Evolutionary conservation across 1,284 basidiomycete species (phyloP).

Genomic region (Moesziomyces globuligerus): DNA sequence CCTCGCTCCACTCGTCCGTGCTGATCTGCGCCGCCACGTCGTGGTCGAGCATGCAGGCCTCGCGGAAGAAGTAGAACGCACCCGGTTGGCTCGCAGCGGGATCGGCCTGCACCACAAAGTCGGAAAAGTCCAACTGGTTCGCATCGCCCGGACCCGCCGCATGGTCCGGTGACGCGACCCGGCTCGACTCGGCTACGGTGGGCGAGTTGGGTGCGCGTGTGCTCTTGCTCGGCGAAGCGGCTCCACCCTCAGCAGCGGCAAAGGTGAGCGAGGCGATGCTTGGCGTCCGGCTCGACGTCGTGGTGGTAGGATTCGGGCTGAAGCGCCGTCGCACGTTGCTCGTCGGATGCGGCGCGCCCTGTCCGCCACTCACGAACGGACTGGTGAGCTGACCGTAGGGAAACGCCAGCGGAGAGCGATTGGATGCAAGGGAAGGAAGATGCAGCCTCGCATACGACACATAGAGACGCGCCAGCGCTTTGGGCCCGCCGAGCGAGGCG

Average conservation of each 20-base stretch:
- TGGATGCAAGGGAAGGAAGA: slow-evolving; percentile 32
- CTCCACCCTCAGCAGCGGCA: slow-evolving; percentile 16
- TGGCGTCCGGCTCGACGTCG: slow-evolving; percentile 37
- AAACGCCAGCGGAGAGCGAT: slow-evolving; percentile 45
- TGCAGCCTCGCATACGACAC: slow-evolving; percentile 50
- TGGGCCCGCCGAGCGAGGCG: slow-evolving; percentile 53
- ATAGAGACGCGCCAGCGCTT: slow-evolving; percentile 50
- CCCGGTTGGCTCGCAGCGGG: slow-evolving; percentile 23
- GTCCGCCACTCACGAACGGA: slow-evolving; percentile 34
- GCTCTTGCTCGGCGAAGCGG: slow-evolving; percentile 14
- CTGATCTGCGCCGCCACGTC: slow-evolving; percentile 24
- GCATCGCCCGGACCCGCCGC: slow-evolving; percentile 4
- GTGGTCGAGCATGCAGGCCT: slow-evolving; percentile 35
- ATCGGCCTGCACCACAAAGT: slow-evolving; percentile 27
- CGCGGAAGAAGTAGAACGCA: slow-evolving; percentile 39
- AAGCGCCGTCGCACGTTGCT: slow-evolving; percentile 5
- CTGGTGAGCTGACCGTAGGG: slow-evolving; percentile 48
- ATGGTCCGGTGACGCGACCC: slow-evolving; percentile 21
- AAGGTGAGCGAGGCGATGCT: slow-evolving; percentile 38
- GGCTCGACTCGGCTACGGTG: slow-evolving; percentile 17
- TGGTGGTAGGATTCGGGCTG: slow-evolving; percentile 11
- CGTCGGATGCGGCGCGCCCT: slow-evolving; percentile 3
- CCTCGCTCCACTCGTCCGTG: slow-evolving; percentile 37
- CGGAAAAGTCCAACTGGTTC: slow-evolving; percentile 17
- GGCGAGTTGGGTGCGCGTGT: slow-evolving; percentile 31